phyloP scores from a whole-genome alignment of 2,329 filamentous ascomycete species.

The Alternaria gaisen region DNA sequence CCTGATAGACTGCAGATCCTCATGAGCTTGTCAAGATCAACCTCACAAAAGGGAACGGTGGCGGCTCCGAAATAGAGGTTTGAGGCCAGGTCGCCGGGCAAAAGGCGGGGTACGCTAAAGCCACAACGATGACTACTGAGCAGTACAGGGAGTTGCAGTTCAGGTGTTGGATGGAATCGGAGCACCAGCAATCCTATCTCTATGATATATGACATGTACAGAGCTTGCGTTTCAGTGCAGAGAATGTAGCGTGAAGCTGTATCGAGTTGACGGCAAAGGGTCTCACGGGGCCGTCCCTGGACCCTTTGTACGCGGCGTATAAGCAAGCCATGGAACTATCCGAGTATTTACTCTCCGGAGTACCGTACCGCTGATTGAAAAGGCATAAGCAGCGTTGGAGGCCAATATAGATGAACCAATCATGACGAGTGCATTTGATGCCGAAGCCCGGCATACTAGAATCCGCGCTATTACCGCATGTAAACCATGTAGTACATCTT shows the following conservation, averaged over 20 bases:
- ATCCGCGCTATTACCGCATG: slow-evolving; percentile 31
- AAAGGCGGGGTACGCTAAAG: slow-evolving; percentile 13
- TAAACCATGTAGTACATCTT: slow-evolving; percentile 15
- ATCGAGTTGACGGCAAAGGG: not conserved
- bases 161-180: not conserved
- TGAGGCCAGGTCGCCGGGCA: not conserved
- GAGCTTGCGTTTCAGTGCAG: not conserved
- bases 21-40: not conserved
- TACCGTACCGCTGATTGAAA: slow-evolving; percentile 24
- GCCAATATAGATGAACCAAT: slow-evolving; percentile 32
- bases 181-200: not conserved
- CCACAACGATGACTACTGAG: not conserved
- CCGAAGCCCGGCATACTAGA: slow-evolving; percentile 31
- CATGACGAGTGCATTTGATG: slow-evolving; percentile 32
- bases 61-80: not conserved
- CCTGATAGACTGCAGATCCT: not conserved
- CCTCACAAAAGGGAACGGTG: slow-evolving; percentile 5
- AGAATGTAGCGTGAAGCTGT: not conserved
- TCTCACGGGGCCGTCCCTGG: slow-evolving; percentile 7
- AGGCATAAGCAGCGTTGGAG: slow-evolving; percentile 22
- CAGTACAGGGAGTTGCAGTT: not conserved
- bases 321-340: slow-evolving; percentile 19
- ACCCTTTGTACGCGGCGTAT: slow-evolving; percentile 20
- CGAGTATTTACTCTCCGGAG: slow-evolving; percentile 18
- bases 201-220: not conserved